Percentiles rank a stretch among this genome's conserved stretches.
These are phyloP conservation scores for Dactylellina haptotyla DNA, from an alignment of 2,329 filamentous ascomycete species.

Conservation along the genomic window DNA sequence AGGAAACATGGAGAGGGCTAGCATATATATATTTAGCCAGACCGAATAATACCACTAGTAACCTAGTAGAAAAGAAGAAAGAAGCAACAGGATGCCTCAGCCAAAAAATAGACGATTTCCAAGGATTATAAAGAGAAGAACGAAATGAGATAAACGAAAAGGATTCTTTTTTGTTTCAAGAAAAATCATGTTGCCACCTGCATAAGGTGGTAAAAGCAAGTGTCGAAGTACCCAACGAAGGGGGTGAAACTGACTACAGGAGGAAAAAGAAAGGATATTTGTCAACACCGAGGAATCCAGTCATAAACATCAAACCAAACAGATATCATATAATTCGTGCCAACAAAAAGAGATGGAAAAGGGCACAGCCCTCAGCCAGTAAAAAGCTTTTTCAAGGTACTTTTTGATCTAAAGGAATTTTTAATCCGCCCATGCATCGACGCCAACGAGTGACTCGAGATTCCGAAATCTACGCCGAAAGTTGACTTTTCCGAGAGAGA, in stretches of 20 bases:
- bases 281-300: conserved; percentile 13
- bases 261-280: conserved; percentile 5
- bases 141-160: conserved; percentile 30
- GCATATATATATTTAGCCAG: too few relatives aligned
- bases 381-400: conserved; percentile 41
- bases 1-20: too few relatives aligned
- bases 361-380: conserved; percentile 13
- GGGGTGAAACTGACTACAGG: conserved; percentile 5
- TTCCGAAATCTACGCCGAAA: conserved; percentile 36
- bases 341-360: background rate
- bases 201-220: too few relatives aligned
- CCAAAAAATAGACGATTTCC: background rate
- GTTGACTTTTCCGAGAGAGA: conserved; percentile 40
- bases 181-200: too few relatives aligned
- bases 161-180: conserved; percentile 23
- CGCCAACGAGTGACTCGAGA: conserved; percentile 33
- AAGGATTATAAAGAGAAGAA: conserved; percentile 2
- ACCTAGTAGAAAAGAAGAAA: too few relatives aligned
- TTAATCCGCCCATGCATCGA: conserved; percentile 52
- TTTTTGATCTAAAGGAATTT: conserved; percentile 38
- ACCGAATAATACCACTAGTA: too few relatives aligned
- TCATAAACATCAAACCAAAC: conserved; percentile 1
- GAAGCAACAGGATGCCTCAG: too few relatives aligned
- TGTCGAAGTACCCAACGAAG: conserved; percentile 37
- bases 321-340: background rate